Evolutionary conservation across 2,329 filamentous ascomycete species (phyloP).

Genomic region (Colletotrichum sp.): DNA sequence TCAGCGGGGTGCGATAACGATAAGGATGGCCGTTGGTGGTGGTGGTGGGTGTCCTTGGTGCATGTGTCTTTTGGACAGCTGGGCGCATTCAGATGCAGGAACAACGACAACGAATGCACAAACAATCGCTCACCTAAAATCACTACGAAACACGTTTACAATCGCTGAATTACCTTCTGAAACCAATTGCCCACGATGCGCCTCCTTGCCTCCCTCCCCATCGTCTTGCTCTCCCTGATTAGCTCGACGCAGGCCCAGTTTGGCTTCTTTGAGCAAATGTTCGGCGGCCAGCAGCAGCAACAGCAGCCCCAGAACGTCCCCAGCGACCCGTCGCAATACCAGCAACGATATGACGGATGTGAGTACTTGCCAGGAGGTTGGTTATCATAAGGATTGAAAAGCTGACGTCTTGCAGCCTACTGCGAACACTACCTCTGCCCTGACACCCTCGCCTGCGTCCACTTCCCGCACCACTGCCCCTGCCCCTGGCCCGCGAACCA

Average conservation of each 20-base stretch:
- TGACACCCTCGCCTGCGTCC: conserved; percentile 91
- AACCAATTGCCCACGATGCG: conserved; percentile 33
- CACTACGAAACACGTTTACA: background rate
- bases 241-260: conserved; percentile 78
- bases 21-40: background rate
- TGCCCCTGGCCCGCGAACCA: conserved; percentile 80
- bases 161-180: conserved; percentile 20
- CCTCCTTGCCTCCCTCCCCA: conserved; percentile 27
- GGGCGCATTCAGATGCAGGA: background rate
- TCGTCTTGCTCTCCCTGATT: conserved; percentile 63
- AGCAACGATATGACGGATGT: conserved; percentile 72
- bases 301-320: conserved; percentile 72
- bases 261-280: conserved; percentile 99
- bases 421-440: conserved; percentile 96
- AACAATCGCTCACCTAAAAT: background rate
- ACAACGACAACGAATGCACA: background rate
- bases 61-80: conserved; percentile 17
- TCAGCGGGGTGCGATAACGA: conserved; percentile 19
- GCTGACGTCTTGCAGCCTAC: conserved; percentile 56
- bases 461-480: conserved; percentile 96
- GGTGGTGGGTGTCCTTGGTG: background rate
- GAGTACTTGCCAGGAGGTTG: conserved; percentile 25
- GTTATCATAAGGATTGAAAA: background rate
- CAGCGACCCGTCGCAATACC: conserved; percentile 84
- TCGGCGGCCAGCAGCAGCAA: conserved; percentile 62